Evolutionary conservation across 495 filamentous ascomycete species (phyloP), one percentile per base, ranked within the genome.

Genomic region (Amorphotheca resinae): DNA sequence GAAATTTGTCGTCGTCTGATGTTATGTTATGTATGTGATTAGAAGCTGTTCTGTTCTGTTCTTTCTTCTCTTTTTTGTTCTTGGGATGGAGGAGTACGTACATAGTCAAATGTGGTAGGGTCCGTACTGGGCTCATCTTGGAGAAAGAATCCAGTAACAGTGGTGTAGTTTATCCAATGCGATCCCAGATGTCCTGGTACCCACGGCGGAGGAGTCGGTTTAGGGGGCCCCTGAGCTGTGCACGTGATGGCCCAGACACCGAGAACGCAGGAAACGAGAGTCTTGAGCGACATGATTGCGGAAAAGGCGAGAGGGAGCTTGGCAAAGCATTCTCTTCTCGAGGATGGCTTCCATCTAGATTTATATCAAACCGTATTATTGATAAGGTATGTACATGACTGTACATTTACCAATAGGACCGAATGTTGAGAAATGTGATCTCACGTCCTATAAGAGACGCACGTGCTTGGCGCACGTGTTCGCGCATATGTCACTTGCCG

Each of bases 111-210:
- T 16, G 32, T 34, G 5, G 32, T 6, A 4, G 32, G 12, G 16
- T 34, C 14, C 6, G 32, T 34, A 7, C 5, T 6, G 12, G 62
- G 57, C 30, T 82, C 66, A 58, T 85, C 80, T 54, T 87, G 82
- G 11, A 74, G 57, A 53, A 87, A 86, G 56, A 78, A 82, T 0
- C 77, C 82, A 2, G 72, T 63, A 2, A 85, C 68, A 11, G 72
- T 75, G 1, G 73, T 73, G 53, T 84, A 84, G n/a, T n/a, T n/a
- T n/a, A n/a, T n/a, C n/a, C n/a, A n/a, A n/a, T n/a, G n/a, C n/a
- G n/a, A n/a, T 30, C 25, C 25, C 12, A 12, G 25, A 12, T 30
- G 6, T 30, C 25, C 25, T 30, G 25, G 25, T 6, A 6, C 12
- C 25, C 25, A 30, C 25, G 17, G 35, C 35, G n/a, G n/a, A 16